Base-by-base conservation (phyloP, 129 eudicot genomes). In the Heracleum sosnowskyi region DNA sequence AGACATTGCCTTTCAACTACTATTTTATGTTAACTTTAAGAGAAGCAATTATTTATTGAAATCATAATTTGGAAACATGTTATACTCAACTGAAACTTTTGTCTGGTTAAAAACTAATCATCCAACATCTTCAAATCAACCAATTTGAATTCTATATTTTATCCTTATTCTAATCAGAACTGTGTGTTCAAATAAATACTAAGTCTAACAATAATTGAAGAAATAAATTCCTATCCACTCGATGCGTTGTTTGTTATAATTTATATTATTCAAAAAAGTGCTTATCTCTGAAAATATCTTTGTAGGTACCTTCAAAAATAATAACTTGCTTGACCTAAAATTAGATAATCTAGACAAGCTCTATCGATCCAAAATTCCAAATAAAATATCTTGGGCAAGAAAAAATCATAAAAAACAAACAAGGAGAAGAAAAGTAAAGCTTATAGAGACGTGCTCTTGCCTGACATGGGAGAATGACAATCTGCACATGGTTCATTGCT, bases 391-490 rank as follows among this genome's bases (percentile, higher is more conserved):
- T 22, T 11, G 40, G 5, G 20, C 20, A 63, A 13, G 20, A 26
- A 17, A 5, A 26, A 15, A 39, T 13, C 4, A 49, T 28, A 62
- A 63, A 60, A 40, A 55, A 63, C 20, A 77, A 77, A 24, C 4
- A 55, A 24, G 62, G 34, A 77, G 15, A 24, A 24, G 6, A 74
- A 13, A 33, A 36, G 71, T 53, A 35, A 55, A 24, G 9, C 0
- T 24, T 24, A 40, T 17, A 26, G 80, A 29, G 12, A 81, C 74
- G 39, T 76, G 77, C 13, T 78, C 87, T 79, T 80, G 83, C 83
- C 82, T 85, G 79, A 83, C 26, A 69, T 40, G 11, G 41, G 64
- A 66, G 79, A 37, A 17, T 40, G 79, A 39, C 68, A 22, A 75
- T 28, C 40, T 73, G 77, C 57, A 60, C 37, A 46, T 18, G 70